Evolutionary conservation across 2,329 filamentous ascomycete species (phyloP), one percentile per base, ranked within the genome.

Genomic region (Exophiala lecanii-corni): DNA sequence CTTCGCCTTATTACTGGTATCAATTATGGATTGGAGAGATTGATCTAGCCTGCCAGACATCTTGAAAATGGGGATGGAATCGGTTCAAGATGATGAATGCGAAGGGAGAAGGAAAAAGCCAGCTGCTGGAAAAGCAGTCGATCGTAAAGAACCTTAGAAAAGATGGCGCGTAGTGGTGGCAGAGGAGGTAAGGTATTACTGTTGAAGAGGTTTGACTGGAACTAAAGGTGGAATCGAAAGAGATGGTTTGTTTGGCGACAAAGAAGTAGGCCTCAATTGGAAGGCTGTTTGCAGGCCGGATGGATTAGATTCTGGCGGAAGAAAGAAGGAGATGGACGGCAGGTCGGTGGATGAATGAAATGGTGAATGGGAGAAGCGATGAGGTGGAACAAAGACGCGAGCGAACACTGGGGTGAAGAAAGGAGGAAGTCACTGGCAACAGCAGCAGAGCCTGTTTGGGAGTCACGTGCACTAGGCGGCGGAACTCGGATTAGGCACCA

Each of bases 21-120:
- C 87, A 74, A 95, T 82, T 70, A 98, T 96, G 72, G 96, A 89
- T 68, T 97, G 92, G 57, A 98, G 86, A 73, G 89, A 89, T 75
- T 94, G 84, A 69, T 96, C 89, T 63, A 98, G 85, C 74, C 96
- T 96, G 74, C 81, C 84, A 75, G 88, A 87, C 89, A 95, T 94
- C 57, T 59, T 84, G 58, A 56, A 52, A 12, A 26, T 26, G 7
- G 23, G 23, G 23, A 12, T 26, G 23, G 23, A 38, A 42, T 46
- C 36, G 30, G n/a, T n/a, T n/a, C n/a, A 43, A 43, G 37, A 43
- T 34, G 45, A 25, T 19, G 19, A 15, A 21, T 41, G 36, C 17
- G 31, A 37, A 48, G 38, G 39, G 20, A 21, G 38, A 45, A 41
- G 33, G 7, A 39, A 37, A 12, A n/a, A n/a, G n/a, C n/a, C n/a